phyloP scores from a whole-genome alignment of 306 rosid genomes.

The Begonia peltatifolia region DNA sequence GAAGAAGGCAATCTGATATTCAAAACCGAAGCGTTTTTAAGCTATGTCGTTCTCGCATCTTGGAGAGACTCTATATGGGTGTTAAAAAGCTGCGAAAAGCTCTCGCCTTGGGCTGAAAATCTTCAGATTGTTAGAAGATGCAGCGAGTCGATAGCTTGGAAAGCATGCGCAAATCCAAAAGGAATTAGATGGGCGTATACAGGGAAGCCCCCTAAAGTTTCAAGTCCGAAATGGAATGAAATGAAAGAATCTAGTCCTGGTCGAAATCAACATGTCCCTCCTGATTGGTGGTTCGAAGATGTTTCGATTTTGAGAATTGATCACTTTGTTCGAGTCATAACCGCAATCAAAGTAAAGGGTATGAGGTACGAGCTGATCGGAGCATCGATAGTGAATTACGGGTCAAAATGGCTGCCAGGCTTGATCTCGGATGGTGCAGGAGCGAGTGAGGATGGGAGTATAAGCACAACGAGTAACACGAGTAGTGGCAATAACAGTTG shows the following conservation, averaged over 20 bases:
- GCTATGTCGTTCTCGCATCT: slow-evolving; percentile 42
- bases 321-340: slow-evolving; percentile 63
- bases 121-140: slow-evolving; percentile 38
- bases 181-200: slow-evolving; percentile 17
- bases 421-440: slow-evolving; percentile 22
- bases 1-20: slow-evolving; percentile 53
- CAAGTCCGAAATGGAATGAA: slow-evolving; percentile 66
- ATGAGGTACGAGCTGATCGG: slow-evolving; percentile 38
- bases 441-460: slow-evolving; percentile 20
- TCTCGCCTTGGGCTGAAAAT: slow-evolving; percentile 50
- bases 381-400: slow-evolving; percentile 56
- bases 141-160: slow-evolving; percentile 58
- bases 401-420: slow-evolving; percentile 40
- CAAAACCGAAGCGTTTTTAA: slow-evolving; percentile 50
- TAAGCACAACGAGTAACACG: slow-evolving; percentile 17
- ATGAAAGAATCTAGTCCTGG: slow-evolving; percentile 60
- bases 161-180: slow-evolving; percentile 30
- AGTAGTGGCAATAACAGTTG: slow-evolving; percentile 33
- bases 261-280: slow-evolving; percentile 53
- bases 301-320: slow-evolving; percentile 43
- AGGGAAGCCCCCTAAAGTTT: slow-evolving; percentile 37
- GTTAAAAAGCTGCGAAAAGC: slow-evolving; percentile 52
- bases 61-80: slow-evolving; percentile 67
- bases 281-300: slow-evolving; percentile 79
- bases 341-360: slow-evolving; percentile 33